Conservation (phyloP, 164 flowering plant species). For the Vitis rupestris region DNA sequence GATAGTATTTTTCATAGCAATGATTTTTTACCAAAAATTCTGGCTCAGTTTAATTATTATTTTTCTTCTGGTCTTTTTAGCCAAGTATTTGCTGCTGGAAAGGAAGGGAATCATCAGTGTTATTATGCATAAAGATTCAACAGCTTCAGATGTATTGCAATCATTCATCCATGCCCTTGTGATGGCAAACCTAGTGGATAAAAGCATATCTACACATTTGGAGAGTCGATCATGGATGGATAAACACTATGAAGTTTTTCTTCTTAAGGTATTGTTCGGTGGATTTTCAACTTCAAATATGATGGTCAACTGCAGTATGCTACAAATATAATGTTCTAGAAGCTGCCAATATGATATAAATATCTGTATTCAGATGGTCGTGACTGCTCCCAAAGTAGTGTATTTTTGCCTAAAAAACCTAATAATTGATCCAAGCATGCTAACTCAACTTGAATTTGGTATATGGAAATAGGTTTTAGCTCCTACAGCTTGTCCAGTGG, state of each 20-base stretch:
- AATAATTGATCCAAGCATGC: too few species aligned
- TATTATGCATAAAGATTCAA: slow-evolving; percentile 66
- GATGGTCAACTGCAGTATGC: background rate
- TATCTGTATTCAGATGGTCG: too few species aligned
- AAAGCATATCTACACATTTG: slow-evolving; percentile 28
- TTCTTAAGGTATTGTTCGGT: slow-evolving; percentile 4
- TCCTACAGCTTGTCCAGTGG: too few species aligned
- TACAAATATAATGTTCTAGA: background rate
- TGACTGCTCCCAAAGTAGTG: too few species aligned
- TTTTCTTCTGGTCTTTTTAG: slow-evolving; percentile 31
- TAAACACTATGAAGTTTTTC: slow-evolving; percentile 58
- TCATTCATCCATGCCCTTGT: slow-evolving; percentile 85
- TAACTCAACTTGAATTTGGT: too few species aligned
- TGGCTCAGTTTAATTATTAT: slow-evolving; percentile 10
- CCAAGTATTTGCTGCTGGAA: slow-evolving; percentile 61
- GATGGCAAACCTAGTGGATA: slow-evolving; percentile 39
- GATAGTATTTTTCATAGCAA: background rate
- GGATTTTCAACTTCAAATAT: background rate
- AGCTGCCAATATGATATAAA: background rate
- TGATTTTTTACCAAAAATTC: background rate
- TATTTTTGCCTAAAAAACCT: too few species aligned
- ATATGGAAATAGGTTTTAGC: too few species aligned
- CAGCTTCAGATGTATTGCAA: slow-evolving; percentile 67
- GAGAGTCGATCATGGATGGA: slow-evolving; percentile 87
- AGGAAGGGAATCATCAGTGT: slow-evolving; percentile 47